Conservation (phyloP, 208 protist species). For the Trypanosomatidae sp. region DNA sequence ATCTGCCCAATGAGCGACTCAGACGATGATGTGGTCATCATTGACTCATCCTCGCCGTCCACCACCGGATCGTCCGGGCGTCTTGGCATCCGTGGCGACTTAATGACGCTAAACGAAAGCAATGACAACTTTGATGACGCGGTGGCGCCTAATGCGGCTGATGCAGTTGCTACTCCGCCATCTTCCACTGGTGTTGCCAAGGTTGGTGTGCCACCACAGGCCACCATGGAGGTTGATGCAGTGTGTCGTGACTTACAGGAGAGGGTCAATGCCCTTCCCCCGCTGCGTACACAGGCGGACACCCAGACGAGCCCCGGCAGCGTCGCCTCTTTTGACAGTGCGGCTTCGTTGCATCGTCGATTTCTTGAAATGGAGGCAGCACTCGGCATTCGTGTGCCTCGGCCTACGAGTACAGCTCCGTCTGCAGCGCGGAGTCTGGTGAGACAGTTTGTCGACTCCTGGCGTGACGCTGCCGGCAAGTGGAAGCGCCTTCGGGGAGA, state of each 20-base stretch:
- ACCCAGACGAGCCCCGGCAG: conserved; percentile 11
- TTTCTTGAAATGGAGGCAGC: conserved; percentile 17
- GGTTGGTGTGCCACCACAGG: background rate
- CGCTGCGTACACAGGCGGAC: background rate
- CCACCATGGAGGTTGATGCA: background rate
- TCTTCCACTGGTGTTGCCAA: background rate
- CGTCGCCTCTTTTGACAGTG: background rate
- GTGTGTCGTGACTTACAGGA: background rate
- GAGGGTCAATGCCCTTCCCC: background rate
- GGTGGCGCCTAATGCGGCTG: background rate
- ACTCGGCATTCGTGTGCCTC: conserved; percentile 6
- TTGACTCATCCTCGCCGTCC: conserved; percentile 25
- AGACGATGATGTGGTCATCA: conserved; percentile 26
- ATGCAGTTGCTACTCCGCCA: background rate
- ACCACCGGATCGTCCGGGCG: background rate
- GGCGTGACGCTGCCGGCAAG: conserved; percentile 1
- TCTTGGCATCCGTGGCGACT: background rate
- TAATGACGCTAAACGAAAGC: background rate
- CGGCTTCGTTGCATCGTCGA: conserved; percentile 1
- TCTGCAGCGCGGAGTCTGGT: background rate
- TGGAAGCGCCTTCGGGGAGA: conserved; percentile 16
- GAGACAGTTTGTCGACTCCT: conserved; percentile 2
- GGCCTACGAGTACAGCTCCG: background rate
- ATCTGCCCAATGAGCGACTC: conserved; percentile 5
- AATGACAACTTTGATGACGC: background rate